Evolutionary conservation across 306 rosid genomes (phyloP).

Genomic region (Ceratonia siliqua): DNA sequence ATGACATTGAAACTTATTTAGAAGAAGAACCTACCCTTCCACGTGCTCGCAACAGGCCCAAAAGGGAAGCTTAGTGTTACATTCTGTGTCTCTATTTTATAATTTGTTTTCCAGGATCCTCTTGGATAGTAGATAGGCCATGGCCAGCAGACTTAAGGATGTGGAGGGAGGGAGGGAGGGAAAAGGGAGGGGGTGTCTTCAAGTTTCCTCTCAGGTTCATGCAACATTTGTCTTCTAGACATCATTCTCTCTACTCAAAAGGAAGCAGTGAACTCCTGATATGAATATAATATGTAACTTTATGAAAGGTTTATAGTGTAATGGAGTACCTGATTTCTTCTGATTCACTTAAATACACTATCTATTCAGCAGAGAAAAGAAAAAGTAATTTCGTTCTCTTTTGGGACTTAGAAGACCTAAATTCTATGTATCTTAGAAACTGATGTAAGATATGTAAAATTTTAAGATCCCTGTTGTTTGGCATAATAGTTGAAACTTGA

Average conservation of each 20-base stretch:
- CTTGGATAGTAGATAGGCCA: conserved; percentile 11
- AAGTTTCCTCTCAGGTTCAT: conserved; percentile 18
- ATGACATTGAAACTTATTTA: conserved; percentile 31
- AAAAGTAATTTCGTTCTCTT: neutral
- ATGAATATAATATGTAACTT: conserved; percentile 13
- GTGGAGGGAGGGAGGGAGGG: conserved; percentile 18
- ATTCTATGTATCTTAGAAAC: too few species aligned
- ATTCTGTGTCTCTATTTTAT: neutral
- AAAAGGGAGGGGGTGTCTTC: neutral
- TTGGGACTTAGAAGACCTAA: too few species aligned
- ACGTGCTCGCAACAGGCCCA: conserved; percentile 79
- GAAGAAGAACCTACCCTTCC: conserved; percentile 65
- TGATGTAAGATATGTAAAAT: too few species aligned
- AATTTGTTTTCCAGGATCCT: neutral
- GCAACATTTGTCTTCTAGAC: conserved; percentile 1
- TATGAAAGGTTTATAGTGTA: conserved; percentile 13
- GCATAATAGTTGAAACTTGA: too few species aligned
- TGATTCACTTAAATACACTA: conserved; percentile 12
- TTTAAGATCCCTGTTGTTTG: too few species aligned
- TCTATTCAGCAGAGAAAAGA: conserved; percentile 2
- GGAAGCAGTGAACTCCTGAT: conserved; percentile 8
- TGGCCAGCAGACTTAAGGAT: conserved; percentile 10
- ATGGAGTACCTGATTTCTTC: conserved; percentile 13
- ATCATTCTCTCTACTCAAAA: conserved; percentile 3
- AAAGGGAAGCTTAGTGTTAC: conserved; percentile 56